Evolutionary conservation across 495 filamentous ascomycete genomes (phyloP).

Genomic region (Xylaria acuta): DNA sequence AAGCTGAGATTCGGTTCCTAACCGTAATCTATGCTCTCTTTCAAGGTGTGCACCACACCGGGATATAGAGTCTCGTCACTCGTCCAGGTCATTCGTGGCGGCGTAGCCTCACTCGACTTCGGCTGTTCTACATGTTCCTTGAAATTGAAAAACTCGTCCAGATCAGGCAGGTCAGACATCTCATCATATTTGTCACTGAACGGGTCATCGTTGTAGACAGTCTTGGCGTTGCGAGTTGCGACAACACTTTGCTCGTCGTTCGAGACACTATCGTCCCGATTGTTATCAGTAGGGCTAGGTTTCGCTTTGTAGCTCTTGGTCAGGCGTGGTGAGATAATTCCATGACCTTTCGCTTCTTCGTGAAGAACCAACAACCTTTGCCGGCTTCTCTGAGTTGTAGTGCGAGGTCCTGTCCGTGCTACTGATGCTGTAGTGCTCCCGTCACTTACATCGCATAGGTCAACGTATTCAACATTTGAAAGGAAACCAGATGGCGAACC

Average conservation of each 20-base stretch:
- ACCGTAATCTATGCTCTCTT: slow-evolving; percentile 41
- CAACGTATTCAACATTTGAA: slow-evolving; percentile 47
- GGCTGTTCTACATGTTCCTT: not conserved
- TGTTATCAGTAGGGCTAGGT: not conserved
- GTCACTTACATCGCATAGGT: slow-evolving; percentile 34
- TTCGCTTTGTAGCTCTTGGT: slow-evolving; percentile 28
- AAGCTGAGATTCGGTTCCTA: slow-evolving; percentile 40
- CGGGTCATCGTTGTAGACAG: not conserved
- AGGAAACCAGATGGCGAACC: slow-evolving; percentile 11
- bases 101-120: slow-evolving; percentile 32
- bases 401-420: slow-evolving; percentile 25
- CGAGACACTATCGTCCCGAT: not conserved
- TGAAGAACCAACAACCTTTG: slow-evolving; percentile 9
- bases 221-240: not conserved
- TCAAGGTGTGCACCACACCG: slow-evolving; percentile 33
- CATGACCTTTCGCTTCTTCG: slow-evolving; percentile 13
- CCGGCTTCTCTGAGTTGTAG: not conserved
- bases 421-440: slow-evolving; percentile 13
- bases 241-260: not conserved
- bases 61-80: slow-evolving; percentile 39
- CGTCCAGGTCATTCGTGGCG: slow-evolving; percentile 42
- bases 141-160: slow-evolving; percentile 29
- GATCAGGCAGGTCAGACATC: slow-evolving; percentile 36
- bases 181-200: slow-evolving; percentile 20
- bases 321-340: slow-evolving; percentile 19